Evolutionary conservation across 768 basidiomycete species (phyloP), one percentile per base, ranked within the genome.

Genomic region (Hortiboletus campestris): DNA sequence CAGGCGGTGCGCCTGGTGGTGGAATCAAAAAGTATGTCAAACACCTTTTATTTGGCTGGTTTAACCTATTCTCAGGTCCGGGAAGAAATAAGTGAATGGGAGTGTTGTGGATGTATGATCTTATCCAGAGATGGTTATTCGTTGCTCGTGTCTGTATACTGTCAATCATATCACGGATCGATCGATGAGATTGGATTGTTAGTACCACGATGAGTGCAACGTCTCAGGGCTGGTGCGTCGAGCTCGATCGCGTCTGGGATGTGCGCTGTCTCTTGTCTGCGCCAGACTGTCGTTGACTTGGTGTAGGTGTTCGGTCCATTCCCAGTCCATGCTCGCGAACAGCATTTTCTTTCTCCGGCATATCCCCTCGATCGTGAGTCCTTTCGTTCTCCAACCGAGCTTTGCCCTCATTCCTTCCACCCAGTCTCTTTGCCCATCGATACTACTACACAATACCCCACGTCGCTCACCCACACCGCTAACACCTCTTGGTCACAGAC

Each of bases 21-120:
- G 89, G 91, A 25, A 91, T 93, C 79, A 92, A 93, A 82, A 93
- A 93, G 91, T 91, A 73, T 63, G 87, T 78, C 28, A 50, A 49
- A 46, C 19, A 44, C 19, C 19, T 58, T 38, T 44, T 22, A 19
- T 38, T 49, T 22, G 42, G 44, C 42, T 53, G 32, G 55, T 53
- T 46, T 55, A 49, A 58, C 31, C 36, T 28, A 46, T 60, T 32
- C 22, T 35, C 64, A 88, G 87, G 70, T 88, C 86, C 35, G 84
- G 84, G 45, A 88, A 88, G 83, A 88, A 88, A 70, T 88, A 78
- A 71, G 62, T 7, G 45, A 49, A 20, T 40, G 12, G 47, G 28
- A 14, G 35, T n/a, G 41, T 34, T 22, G 31, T 35, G 28, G 45
- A 41, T 25, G 25, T 46, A 19, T 43, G 36, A 43, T 54, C 16